Conservation (phyloP, 345 rosid species). For the Hypericum androsaemum region DNA sequence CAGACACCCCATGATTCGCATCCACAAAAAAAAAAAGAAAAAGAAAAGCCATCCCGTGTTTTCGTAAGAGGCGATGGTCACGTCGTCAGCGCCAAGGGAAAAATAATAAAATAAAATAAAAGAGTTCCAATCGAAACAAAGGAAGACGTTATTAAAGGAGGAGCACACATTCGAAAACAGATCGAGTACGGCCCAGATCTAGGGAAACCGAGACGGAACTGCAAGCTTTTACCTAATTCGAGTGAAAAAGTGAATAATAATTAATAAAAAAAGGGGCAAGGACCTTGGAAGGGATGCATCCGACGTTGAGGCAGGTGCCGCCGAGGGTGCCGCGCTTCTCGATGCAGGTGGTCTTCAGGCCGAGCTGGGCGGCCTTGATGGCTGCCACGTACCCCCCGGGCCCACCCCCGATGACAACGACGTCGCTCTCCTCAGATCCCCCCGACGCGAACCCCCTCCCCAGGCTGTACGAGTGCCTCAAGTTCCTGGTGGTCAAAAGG, state of each 20-base stretch:
- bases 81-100: too few relatives aligned
- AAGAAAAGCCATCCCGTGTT: not conserved
- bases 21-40: too few relatives aligned
- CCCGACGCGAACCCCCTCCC: constrained; percentile 60
- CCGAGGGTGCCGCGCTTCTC: constrained; percentile 97
- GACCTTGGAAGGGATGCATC: constrained; percentile 99
- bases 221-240: too few relatives aligned
- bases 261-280: not conserved
- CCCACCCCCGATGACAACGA: constrained; percentile 91
- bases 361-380: constrained; percentile 95
- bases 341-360: constrained; percentile 93
- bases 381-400: constrained; percentile 99
- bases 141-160: not conserved
- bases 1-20: not conserved
- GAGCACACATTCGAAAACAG: too few relatives aligned
- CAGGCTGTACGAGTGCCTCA: constrained; percentile 48
- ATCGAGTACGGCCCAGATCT: too few relatives aligned
- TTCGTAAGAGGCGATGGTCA: too few relatives aligned
- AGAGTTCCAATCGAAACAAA: not conserved
- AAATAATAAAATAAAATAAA: not conserved
- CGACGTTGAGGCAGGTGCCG: constrained; percentile 98
- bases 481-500: constrained; percentile 46
- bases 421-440: constrained; percentile 94
- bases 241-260: not conserved
- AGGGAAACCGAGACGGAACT: too few relatives aligned